Evolutionary conservation across 306 rosid genomes (phyloP).

Genomic region (Mucuna pruriens): DNA sequence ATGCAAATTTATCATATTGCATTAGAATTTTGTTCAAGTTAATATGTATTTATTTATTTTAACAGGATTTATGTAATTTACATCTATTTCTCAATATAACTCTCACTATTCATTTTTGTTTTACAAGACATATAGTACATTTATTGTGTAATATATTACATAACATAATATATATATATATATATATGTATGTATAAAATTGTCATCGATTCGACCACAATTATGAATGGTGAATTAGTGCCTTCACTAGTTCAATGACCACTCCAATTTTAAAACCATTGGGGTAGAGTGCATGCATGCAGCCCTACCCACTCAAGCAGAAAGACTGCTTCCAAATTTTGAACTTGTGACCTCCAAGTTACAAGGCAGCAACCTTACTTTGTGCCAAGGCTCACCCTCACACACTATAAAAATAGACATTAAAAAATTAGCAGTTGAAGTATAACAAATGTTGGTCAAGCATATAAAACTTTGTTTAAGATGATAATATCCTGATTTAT

Average conservation of each 20-base stretch:
- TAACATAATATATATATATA: not conserved
- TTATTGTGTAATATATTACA: not conserved
- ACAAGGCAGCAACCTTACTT: not conserved
- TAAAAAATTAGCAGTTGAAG: not conserved
- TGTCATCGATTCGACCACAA: not conserved
- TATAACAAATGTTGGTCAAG: not conserved
- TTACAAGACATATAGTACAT: not conserved
- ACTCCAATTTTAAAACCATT: not conserved
- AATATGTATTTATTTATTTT: not conserved
- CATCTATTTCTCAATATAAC: not conserved
- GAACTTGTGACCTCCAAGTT: not conserved
- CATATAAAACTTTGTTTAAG: constrained; percentile 18
- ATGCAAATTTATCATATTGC: not conserved
- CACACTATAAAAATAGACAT: constrained; percentile 1
- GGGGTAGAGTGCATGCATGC: not conserved
- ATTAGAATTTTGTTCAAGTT: not conserved
- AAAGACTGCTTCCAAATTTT: not conserved
- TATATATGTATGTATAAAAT: not conserved
- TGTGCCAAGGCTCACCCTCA: not conserved
- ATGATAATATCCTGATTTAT: constrained; percentile 16
- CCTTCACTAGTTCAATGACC: not conserved
- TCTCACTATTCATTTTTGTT: not conserved
- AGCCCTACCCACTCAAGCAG: not conserved
- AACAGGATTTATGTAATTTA: not conserved
- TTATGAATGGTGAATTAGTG: not conserved